Evolutionary conservation across 2,329 filamentous ascomycete species (phyloP), one percentile per base, ranked within the genome.

Genomic region (Lachnellula willkommii): DNA sequence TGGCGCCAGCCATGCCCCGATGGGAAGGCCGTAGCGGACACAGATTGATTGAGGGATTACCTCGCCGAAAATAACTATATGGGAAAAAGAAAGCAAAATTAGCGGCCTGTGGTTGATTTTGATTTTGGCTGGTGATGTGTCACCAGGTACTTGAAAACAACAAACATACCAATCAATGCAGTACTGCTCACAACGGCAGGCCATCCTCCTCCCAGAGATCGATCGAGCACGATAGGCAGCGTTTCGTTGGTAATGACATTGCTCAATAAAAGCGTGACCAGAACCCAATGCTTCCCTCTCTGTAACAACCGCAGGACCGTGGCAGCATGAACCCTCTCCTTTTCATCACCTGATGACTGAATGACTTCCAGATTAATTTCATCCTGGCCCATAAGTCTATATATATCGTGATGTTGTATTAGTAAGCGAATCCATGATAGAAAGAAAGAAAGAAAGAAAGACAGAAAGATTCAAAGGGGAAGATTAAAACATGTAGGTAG

Each of bases 211-310:
- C 93, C 93, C 22, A 97, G 82, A 56, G 90, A 95, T 53, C 92
- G 80, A 72, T 97, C 93, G 47, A 97, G 80, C 11, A 97, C 89
- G 58, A 97, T 95, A 20, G 93, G 93, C 12, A 96, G 78, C 2
- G 92, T 94, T 74, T 96, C 93, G 72, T 97, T 96, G 62, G 93
- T 95, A 66, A 97, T 94, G 69, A 97, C 93, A 71, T 97, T 97
- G 71, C 90, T 90, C 54, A 97, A 77, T 8, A 97, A 80, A 28
- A 97, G 75, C 1, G 93, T 96, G 52, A 97, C 93, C 54, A 97
- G 77, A 17, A 97, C 93, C 93, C 93, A 97, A 71, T 97, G 93
- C 71, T 96, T 96, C 65, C 93, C 93, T 65, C 83, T 87, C 59
- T 89, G 84, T 50, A 97, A 75, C 22, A 97, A 77, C 40, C 83